Evolutionary conservation across 2,329 filamentous ascomycete genomes (phyloP).

Genomic region (Fusarium veterinarium): DNA sequence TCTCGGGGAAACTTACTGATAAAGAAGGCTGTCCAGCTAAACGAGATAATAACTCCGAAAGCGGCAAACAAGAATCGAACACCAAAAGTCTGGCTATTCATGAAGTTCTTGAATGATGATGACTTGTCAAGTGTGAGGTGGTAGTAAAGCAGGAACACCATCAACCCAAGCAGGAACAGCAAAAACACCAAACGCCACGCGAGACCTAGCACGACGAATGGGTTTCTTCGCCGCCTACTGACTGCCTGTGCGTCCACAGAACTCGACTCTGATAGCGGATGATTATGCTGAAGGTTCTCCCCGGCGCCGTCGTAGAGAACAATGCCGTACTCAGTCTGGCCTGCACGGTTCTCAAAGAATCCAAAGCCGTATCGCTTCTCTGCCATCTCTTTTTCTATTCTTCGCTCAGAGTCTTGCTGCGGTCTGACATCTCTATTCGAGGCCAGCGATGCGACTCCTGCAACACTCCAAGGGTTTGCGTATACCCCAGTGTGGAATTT

Average conservation of each 20-base stretch:
- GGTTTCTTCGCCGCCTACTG: slow-evolving; percentile 33
- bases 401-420: slow-evolving; percentile 30
- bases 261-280: slow-evolving; percentile 23
- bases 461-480: slow-evolving; percentile 50
- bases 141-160: slow-evolving; percentile 56
- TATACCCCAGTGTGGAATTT: slow-evolving; percentile 41
- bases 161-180: slow-evolving; percentile 49
- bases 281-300: slow-evolving; percentile 19
- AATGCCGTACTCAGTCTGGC: slow-evolving; percentile 41
- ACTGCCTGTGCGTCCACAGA: slow-evolving; percentile 27
- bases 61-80: slow-evolving; percentile 58
- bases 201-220: slow-evolving; percentile 52
- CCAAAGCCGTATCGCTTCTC: slow-evolving; percentile 44
- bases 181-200: slow-evolving; percentile 52
- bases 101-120: slow-evolving; percentile 51
- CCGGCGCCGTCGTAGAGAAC: slow-evolving; percentile 39
- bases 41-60: slow-evolving; percentile 56
- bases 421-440: slow-evolving; percentile 42
- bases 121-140: slow-evolving; percentile 45
- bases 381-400: slow-evolving; percentile 41
- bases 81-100: slow-evolving; percentile 57
- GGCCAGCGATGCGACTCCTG: slow-evolving; percentile 41
- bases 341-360: slow-evolving; percentile 37
- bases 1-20: slow-evolving; percentile 30
- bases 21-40: slow-evolving; percentile 58